A percentile compares a stretch with the other conserved stretches of the same genome.
Conservation (phyloP, 2,329 filamentous ascomycete genomes). For the Botrytis fabae region DNA sequence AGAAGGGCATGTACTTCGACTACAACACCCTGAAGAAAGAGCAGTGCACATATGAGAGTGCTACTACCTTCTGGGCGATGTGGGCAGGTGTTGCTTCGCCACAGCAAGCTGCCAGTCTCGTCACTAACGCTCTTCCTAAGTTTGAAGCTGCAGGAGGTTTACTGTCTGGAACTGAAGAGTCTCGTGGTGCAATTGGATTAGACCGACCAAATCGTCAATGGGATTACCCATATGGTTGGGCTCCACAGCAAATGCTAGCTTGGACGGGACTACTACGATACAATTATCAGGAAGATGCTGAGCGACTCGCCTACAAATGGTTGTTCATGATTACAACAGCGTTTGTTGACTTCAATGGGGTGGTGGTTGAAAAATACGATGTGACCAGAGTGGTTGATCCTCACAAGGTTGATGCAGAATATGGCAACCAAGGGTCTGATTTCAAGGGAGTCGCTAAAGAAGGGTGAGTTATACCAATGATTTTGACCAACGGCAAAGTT, state of each 20-base stretch:
- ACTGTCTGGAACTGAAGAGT: conserved; percentile 85
- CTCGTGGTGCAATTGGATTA: conserved; percentile 75
- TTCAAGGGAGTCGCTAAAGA: conserved; percentile 96
- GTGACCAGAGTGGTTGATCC: conserved; percentile 88
- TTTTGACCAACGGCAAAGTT: not conserved
- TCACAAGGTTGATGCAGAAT: conserved; percentile 93
- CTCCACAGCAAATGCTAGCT: conserved; percentile 95
- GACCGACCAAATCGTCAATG: conserved; percentile 93
- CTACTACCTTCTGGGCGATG: conserved; percentile 95
- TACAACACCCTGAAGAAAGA: conserved; percentile 84
- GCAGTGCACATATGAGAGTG: conserved; percentile 82
- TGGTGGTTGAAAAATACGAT: conserved; percentile 98
- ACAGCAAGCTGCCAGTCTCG: conserved; percentile 80
- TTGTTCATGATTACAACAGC: conserved; percentile 98
- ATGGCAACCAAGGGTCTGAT: conserved; percentile 92
- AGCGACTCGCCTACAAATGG: conserved; percentile 93
- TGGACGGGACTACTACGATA: conserved; percentile 93
- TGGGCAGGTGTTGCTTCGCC: conserved; percentile 91
- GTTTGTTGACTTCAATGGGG: conserved; percentile 97
- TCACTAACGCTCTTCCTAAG: conserved; percentile 76
- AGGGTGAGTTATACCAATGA: conserved; percentile 64
- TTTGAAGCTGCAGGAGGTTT: conserved; percentile 89
- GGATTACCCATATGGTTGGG: conserved; percentile 99
- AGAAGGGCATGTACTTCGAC: conserved; percentile 96
- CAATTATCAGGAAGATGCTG: conserved; percentile 85